Evolutionary conservation across 2,329 filamentous ascomycete genomes (phyloP).

Genomic region (Byssochlamys sp.): DNA sequence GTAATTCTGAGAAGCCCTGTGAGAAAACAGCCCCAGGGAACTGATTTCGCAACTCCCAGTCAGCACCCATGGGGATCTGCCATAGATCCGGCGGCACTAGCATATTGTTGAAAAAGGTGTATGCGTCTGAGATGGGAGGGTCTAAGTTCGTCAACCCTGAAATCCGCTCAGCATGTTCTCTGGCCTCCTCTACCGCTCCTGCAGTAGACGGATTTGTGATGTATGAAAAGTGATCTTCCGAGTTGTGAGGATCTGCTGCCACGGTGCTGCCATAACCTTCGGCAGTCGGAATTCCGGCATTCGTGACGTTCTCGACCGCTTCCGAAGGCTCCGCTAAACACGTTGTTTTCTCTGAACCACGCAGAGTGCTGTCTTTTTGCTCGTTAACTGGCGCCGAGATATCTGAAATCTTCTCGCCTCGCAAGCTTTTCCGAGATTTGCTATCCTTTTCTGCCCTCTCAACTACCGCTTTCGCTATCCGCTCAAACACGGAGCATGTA

Average conservation of each 20-base stretch:
- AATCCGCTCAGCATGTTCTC: conserved; percentile 16
- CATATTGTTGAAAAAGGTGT: conserved; percentile 12
- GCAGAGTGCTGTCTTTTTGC: background rate
- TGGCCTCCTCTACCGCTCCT: conserved; percentile 17
- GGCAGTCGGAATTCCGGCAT: background rate
- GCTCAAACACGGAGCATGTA: conserved; percentile 82
- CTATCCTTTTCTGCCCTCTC: conserved; percentile 75
- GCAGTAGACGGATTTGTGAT: background rate
- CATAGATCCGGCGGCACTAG: conserved; percentile 46
- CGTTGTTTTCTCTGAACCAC: background rate
- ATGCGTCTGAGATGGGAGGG: conserved; percentile 6
- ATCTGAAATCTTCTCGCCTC: background rate
- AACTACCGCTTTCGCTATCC: conserved; percentile 75
- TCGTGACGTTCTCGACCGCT: background rate
- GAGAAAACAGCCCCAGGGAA: conserved; percentile 17
- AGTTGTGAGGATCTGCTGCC: background rate
- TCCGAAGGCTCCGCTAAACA: background rate
- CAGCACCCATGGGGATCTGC: conserved; percentile 80
- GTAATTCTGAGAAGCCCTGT: background rate
- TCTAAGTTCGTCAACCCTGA: conserved; percentile 8
- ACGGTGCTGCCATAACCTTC: background rate
- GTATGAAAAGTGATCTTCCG: background rate
- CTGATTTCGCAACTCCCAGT: conserved; percentile 54
- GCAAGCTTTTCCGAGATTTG: conserved; percentile 1
- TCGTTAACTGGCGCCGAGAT: background rate